Percentiles rank a stretch among this genome's conserved stretches.
These are phyloP conservation scores for Begonia masoniana DNA, from an alignment of 306 rosid genomes.

Conservation along the genomic window DNA sequence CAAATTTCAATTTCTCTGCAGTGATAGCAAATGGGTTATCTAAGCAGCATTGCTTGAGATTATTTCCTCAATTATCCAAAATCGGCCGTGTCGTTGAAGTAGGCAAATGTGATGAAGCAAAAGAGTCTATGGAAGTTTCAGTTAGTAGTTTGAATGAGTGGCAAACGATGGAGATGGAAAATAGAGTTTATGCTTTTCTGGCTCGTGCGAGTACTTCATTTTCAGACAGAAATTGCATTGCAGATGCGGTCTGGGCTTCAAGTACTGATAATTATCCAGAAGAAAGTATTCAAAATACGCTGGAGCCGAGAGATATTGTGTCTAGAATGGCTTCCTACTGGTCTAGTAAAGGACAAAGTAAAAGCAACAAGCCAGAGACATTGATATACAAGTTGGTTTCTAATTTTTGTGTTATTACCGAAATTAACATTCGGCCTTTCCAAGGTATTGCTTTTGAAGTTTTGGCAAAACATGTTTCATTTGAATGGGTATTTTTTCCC, in stretches of 20 bases:
- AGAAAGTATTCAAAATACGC: conserved; percentile 70
- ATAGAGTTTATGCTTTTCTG: conserved; percentile 47
- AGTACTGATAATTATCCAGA: conserved; percentile 81
- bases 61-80: conserved; percentile 65
- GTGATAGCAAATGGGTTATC: conserved; percentile 54
- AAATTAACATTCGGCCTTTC: conserved; percentile 66
- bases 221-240: conserved; percentile 31
- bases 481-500: conserved; percentile 5
- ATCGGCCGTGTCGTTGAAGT: conserved; percentile 40
- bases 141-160: conserved; percentile 46
- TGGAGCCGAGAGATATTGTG: conserved; percentile 24
- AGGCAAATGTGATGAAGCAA: conserved; percentile 16
- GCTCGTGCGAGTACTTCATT: conserved; percentile 23
- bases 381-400: conserved; percentile 54
- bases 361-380: conserved; percentile 66
- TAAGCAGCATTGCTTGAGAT: conserved; percentile 74
- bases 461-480: conserved; percentile 7
- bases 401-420: conserved; percentile 48
- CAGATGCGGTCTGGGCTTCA: conserved; percentile 51
- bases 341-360: conserved; percentile 80
- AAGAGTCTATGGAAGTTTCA: conserved; percentile 39
- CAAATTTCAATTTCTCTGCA: conserved; percentile 25
- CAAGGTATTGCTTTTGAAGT: conserved; percentile 33
- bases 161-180: conserved; percentile 42
- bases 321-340: conserved; percentile 40